Evolutionary conservation across 805 yeast species (phyloP), one percentile per base, ranked within the genome.

Genomic region (Monosporozyma yasuniensis): DNA sequence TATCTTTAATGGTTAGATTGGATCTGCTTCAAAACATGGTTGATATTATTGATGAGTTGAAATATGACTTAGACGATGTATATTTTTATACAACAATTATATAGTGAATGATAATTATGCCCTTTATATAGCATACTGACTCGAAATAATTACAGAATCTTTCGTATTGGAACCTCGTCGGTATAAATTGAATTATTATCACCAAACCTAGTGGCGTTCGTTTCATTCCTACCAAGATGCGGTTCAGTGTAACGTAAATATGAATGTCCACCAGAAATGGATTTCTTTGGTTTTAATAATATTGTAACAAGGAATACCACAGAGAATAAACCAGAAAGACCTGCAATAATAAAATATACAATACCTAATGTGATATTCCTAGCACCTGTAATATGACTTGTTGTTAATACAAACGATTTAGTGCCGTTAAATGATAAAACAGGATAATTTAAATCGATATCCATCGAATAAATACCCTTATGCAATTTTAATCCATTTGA

Each of bases 321-420:
- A 44, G 87, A 91, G 59, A 87, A 80, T 6, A 83, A 66, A 27
- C 85, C 72, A 28, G 88, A 75, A 4, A 90, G 61, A 0, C 84
- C 87, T 0, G 96, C 96, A n/a, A 87, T 89, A 4, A 87, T 80
- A 47, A 90, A 66, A 66, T 87, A 93, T 21, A 95, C 83, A 21
- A 91, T 76, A 1, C 97, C 97, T 52, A 93, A 68, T 55, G 85
- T 80, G 65, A 84, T 66, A 66, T 90, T 89, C 46, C 95, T 74
- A 8, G 96, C 97, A 7, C 98, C 98, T 56, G 90, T 76, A 2
- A 84, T 81, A 38, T 86, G 77, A 51, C 85, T 83, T 3, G 96
- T 88, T 9, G 96, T 82, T 16, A 91, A 67, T 0, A 91, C 83
- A 34, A 91, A 54, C 2, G 87, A 77, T 68, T 91, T 91, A 22